phyloP scores from a whole-genome alignment of 1,284 basidiomycete species.

The Termitomyces sp. region DNA sequence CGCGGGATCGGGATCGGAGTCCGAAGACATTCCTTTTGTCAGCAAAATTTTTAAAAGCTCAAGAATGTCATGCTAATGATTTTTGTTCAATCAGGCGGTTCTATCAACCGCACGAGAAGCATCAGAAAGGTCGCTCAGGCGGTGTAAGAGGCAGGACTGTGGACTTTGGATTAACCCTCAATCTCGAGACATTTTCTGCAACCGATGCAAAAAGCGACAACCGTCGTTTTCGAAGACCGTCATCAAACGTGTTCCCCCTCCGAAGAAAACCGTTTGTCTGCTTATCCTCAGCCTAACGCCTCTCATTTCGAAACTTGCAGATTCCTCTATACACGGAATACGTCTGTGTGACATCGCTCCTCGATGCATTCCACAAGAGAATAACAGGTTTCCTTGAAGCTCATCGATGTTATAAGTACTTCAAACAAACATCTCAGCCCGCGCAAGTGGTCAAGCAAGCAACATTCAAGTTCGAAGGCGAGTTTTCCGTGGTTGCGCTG shows the following conservation, averaged over 20 bases:
- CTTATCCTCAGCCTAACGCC: background rate
- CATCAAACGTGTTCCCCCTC: background rate
- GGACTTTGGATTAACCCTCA: slow-evolving; percentile 11
- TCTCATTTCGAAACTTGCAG: background rate
- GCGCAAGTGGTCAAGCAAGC: slow-evolving; percentile 5
- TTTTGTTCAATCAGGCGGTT: background rate
- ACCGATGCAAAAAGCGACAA: slow-evolving; percentile 14
- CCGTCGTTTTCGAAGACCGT: background rate
- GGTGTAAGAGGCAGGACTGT: slow-evolving; percentile 18
- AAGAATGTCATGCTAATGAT: background rate
- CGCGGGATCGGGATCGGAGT: slow-evolving; percentile 6
- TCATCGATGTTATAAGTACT: slow-evolving; percentile 34
- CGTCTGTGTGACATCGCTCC: slow-evolving; percentile 30
- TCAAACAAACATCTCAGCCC: slow-evolving; percentile 19
- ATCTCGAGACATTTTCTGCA: slow-evolving; percentile 11
- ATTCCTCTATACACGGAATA: slow-evolving; percentile 27
- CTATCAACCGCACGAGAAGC: background rate
- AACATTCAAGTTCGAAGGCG: slow-evolving; percentile 48
- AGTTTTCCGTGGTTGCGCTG: slow-evolving; percentile 45
- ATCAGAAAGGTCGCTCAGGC: background rate
- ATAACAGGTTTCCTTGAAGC: slow-evolving; percentile 36
- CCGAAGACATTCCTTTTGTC: slow-evolving; percentile 10
- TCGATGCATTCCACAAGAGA: slow-evolving; percentile 32
- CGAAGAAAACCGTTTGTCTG: slow-evolving; percentile 4
- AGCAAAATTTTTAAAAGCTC: background rate